phyloP scores from a whole-genome alignment of 1,284 basidiomycete genomes.

The Phylloboletellus chloephorus region DNA sequence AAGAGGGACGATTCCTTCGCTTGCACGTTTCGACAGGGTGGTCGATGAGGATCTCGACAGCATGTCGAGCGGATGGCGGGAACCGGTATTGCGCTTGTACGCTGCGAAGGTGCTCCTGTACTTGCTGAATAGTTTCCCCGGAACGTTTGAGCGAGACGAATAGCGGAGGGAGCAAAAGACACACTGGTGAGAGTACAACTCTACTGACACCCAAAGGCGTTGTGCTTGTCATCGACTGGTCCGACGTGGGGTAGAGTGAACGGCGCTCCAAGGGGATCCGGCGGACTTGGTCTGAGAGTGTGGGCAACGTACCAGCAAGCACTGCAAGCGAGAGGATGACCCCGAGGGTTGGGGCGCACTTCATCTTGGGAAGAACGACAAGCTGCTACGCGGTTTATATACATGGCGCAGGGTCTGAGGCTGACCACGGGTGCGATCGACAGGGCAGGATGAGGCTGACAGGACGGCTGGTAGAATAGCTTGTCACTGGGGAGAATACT shows the following conservation, averaged over 20 bases:
- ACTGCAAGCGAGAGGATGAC: conserved; percentile 1
- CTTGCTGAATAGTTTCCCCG: conserved; percentile 27
- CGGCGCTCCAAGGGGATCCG: conserved; percentile 15
- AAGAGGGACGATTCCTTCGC: conserved; percentile 15
- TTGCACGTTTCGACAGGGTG: conserved; percentile 6
- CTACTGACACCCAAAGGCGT: background rate
- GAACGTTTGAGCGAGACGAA: background rate
- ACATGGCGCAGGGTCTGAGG: conserved; percentile 7
- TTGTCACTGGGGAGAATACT: no score
- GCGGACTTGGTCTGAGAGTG: conserved; percentile 5
- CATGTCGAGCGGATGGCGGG: conserved; percentile 29
- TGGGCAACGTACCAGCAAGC: conserved; percentile 10
- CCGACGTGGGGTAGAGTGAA: background rate
- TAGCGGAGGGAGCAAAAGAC: background rate
- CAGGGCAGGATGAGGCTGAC: background rate
- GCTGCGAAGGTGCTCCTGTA: conserved; percentile 31
- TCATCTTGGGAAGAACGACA: conserved; percentile 10
- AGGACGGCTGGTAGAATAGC: conserved; percentile 6
- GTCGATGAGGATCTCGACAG: background rate
- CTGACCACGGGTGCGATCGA: no score
- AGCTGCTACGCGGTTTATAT: conserved; percentile 11
- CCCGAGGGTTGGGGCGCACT: conserved; percentile 1
- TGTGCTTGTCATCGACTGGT: background rate
- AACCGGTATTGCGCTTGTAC: conserved; percentile 36
- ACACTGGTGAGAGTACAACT: conserved; percentile 8